Evolutionary conservation across 352 stramenopile genomes (phyloP).

Genomic region (Saprolegnia parasitica): DNA sequence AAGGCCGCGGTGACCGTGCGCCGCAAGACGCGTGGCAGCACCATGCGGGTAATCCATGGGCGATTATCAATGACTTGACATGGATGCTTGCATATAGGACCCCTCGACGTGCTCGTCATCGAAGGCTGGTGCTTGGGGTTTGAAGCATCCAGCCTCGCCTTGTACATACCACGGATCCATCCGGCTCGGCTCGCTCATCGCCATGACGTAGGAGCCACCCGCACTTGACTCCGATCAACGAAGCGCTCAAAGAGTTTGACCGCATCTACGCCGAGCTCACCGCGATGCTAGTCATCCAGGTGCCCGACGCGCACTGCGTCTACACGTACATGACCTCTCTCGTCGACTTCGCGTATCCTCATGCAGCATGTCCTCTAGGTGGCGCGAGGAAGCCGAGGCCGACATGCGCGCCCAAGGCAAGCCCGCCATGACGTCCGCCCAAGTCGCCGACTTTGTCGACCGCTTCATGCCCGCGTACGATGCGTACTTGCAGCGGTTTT

Average conservation of each 20-base stretch:
- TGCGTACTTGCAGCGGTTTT: slow-evolving; percentile 57
- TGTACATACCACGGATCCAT: background rate
- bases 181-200: background rate
- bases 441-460: slow-evolving; percentile 83
- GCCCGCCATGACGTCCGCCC: slow-evolving; percentile 49
- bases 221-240: slow-evolving; percentile 56
- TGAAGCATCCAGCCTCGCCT: slow-evolving; percentile 33
- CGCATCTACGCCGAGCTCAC: slow-evolving; percentile 63
- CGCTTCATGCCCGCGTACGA: slow-evolving; percentile 84
- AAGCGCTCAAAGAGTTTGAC: slow-evolving; percentile 53
- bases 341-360: background rate
- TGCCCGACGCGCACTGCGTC: slow-evolving; percentile 68
- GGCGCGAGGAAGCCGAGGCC: slow-evolving; percentile 74
- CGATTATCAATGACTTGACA: background rate
- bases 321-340: slow-evolving; percentile 58
- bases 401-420: slow-evolving; percentile 55
- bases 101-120: slow-evolving; percentile 73
- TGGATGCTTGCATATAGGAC: slow-evolving; percentile 35
- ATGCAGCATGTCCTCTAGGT: slow-evolving; percentile 38
- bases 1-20: slow-evolving; percentile 65
- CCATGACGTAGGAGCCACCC: slow-evolving; percentile 38
- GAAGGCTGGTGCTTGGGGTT: slow-evolving; percentile 87
- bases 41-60: slow-evolving; percentile 45
- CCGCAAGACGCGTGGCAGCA: slow-evolving; percentile 49
- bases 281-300: slow-evolving; percentile 67